A percentile compares a stretch with the other conserved stretches of the same genome.
Evolutionary conservation across 1,284 basidiomycete genomes (phyloP).

Genomic region (Phellinidium pouzarii): DNA sequence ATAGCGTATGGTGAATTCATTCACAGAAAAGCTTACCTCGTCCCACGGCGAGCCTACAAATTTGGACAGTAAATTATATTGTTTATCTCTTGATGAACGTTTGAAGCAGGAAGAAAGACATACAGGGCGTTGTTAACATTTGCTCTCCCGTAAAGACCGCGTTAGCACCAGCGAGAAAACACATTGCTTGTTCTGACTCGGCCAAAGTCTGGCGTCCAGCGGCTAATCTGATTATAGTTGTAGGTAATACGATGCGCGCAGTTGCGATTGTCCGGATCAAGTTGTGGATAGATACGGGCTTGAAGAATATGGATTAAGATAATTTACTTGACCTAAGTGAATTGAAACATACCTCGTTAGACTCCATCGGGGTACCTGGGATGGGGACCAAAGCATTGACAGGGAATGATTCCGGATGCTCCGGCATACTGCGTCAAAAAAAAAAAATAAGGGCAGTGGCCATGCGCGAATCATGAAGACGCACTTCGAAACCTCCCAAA

Average conservation of each 20-base stretch:
- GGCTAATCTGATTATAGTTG: constrained; percentile 91
- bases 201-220: constrained; percentile 88
- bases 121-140: constrained; percentile 95
- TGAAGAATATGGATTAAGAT: constrained; percentile 9
- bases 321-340: constrained; percentile 17
- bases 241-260: constrained; percentile 86
- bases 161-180: constrained; percentile 97
- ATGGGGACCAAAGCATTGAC: constrained; percentile 91
- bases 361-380: constrained; percentile 65
- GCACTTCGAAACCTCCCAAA: constrained; percentile 89
- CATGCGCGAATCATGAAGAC: constrained; percentile 25
- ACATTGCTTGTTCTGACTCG: constrained; percentile 95
- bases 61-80: constrained; percentile 8
- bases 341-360: constrained; percentile 52
- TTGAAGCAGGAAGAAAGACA: constrained; percentile 35
- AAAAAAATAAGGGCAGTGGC: constrained; percentile 4
- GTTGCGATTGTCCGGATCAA: constrained; percentile 94
- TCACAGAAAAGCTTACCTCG: constrained; percentile 40
- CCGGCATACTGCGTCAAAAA: constrained; percentile 62
- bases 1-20: not conserved
- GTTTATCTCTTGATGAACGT: too few relatives aligned
- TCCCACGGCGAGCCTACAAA: constrained; percentile 77
- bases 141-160: constrained; percentile 96
- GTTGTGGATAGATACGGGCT: constrained; percentile 79
- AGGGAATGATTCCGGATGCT: constrained; percentile 97